These are phyloP conservation scores for Paecilomyces dactylethromorphus DNA, from an alignment of 2,329 filamentous ascomycete species.

Conservation along the genomic window DNA sequence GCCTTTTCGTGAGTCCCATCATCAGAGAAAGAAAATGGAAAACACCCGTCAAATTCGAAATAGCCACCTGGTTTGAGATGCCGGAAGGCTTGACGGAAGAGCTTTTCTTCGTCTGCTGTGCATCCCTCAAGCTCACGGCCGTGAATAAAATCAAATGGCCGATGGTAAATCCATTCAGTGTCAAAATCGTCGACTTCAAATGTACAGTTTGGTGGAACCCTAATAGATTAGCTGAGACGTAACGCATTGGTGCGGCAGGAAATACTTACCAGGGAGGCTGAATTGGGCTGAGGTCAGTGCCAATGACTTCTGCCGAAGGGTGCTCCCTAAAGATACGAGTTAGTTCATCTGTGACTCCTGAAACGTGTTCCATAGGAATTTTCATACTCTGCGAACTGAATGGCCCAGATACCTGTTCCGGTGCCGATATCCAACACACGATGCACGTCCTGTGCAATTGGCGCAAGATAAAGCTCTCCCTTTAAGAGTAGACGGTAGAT, in stretches of 20 bases:
- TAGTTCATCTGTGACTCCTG: background rate
- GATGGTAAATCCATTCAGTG: constrained; percentile 13
- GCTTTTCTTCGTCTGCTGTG: constrained; percentile 10
- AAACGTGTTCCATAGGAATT: background rate
- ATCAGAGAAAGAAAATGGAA: constrained; percentile 17
- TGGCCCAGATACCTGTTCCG: constrained; percentile 4
- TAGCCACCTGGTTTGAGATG: constrained; percentile 41
- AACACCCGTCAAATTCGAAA: constrained; percentile 37
- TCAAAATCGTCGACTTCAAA: constrained; percentile 22
- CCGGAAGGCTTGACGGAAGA: constrained; percentile 9
- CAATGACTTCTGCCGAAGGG: constrained; percentile 14
- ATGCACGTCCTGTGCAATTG: background rate
- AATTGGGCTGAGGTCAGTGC: constrained; percentile 15
- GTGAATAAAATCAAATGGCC: constrained; percentile 20
- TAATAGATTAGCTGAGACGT: constrained; percentile 4
- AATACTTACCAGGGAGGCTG: constrained; percentile 13
- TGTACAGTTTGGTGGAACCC: constrained; percentile 16
- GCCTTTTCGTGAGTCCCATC: constrained; percentile 21
- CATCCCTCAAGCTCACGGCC: constrained; percentile 15
- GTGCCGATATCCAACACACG: background rate
- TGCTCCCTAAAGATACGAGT: constrained; percentile 9
- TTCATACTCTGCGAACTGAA: constrained; percentile 8
- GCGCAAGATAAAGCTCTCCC: background rate
- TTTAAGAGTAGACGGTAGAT: background rate
- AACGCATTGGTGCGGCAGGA: background rate